Base-by-base conservation (phyloP, 1,139 yeast species). In the Blastobotrys buckinghamii region DNA sequence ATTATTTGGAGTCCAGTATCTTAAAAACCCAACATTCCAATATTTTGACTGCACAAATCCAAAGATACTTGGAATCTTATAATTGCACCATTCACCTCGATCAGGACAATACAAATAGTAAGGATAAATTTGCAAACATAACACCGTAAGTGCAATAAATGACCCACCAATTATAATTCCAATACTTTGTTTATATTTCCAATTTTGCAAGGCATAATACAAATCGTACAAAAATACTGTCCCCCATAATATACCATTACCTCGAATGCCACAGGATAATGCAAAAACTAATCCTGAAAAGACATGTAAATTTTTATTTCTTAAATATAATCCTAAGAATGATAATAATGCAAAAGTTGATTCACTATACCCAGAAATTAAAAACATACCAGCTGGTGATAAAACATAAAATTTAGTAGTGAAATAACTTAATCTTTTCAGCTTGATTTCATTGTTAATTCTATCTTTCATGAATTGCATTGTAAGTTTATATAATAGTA, bases 21-120 rank as follows among this genome's bases (percentile, higher is more conserved):
- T 72, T 45, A 92, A 66, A 49, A 90, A 79, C 0, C 98, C 98
- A 42, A 74, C 76, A 57, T 80, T 77, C 98, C 98, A 92, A 65
- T 92, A 90, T 55, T 81, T 74, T 2, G 68, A 53, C 65, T 92
- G 98, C 7, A 95, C 86, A 63, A 74, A 87, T n/a, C 77, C 67
- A 59, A 83, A 82, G 35, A 92, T 71, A 32, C 85, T 76, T 2
- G 89, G 88, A 0, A 83, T 42, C 12, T 54, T 61, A 20, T 64
- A 55, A 15, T 63, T 55, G 63, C 98, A 92, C 97, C 97, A 92
- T 53, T 75, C 84, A 1, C 83, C 82, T 55, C 86, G 67, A n/a
- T 70, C 74, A 0, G 86, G 83, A 62, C 98, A 92, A 58, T 79
- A 84, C 22, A 61, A 58, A 2, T 45, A 33, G 61, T 80, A 87